Conservation (phyloP, 176 grass and related monocot species). For the Hsuehochloa calcarea region DNA sequence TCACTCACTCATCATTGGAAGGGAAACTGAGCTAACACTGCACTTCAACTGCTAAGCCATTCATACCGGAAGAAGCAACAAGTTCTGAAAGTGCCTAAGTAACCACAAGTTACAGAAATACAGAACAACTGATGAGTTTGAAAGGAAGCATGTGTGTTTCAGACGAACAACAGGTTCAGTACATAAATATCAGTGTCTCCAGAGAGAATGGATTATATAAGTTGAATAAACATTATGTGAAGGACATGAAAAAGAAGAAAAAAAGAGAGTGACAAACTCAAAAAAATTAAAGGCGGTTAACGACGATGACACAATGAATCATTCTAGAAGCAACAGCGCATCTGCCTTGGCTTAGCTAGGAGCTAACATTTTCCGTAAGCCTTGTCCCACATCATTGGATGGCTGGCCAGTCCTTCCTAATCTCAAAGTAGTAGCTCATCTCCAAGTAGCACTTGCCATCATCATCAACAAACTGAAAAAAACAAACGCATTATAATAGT, state of each 20-base stretch:
- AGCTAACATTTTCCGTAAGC: constrained; percentile 37
- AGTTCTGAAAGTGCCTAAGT: background rate
- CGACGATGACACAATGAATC: background rate
- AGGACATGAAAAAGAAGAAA: background rate
- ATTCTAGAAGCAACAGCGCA: constrained; percentile 40
- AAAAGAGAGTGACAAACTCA: background rate
- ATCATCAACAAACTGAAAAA: constrained; percentile 72
- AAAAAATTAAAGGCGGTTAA: constrained; percentile 24
- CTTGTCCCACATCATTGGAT: constrained; percentile 43
- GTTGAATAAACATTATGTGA: constrained; percentile 35
- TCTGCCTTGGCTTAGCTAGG: constrained; percentile 46
- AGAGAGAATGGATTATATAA: constrained; percentile 32
- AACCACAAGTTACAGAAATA: background rate
- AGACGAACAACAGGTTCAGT: constrained; percentile 26
- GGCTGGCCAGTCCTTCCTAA: constrained; percentile 76
- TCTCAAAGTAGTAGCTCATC: constrained; percentile 88
- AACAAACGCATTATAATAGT: background rate
- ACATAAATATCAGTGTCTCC: constrained; percentile 44
- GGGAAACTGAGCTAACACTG: background rate
- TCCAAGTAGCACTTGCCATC: constrained; percentile 89
- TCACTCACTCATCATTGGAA: background rate
- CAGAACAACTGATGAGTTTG: background rate
- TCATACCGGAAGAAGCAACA: background rate
- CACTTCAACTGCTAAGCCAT: background rate
- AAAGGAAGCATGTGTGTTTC: background rate